Percentiles rank a stretch among this genome's conserved stretches.
phyloP scores from a whole-genome alignment of 345 rosid genomes.

The Citrus sinensis region DVS_A1.0 CM039163.1:34899501-34900000 shows the following conservation, averaged over 20 bases:
- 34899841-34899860: constrained; percentile 17
- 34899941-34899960: constrained; percentile 19
- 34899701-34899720: background rate
- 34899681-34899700: background rate
- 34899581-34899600: no score
- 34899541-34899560: no score
- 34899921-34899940: constrained; percentile 30
- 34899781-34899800: background rate
- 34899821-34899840: constrained; percentile 44
- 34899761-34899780: constrained; percentile 8
- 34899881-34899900: no score
- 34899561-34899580: no score
- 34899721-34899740: background rate
- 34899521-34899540: no score
- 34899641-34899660: constrained; percentile 17
- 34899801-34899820: constrained; percentile 35
- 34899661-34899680: background rate
- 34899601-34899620: no score
- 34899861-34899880: constrained; percentile 14
- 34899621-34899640: no score
- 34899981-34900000: constrained; percentile 11
- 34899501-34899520: no score
- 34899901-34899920: constrained; percentile 13
- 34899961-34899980: constrained; percentile 41
- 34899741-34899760: background rate